Conservation (phyloP, 2,329 filamentous ascomycete species). For the Sarocladium oryzae region DNA sequence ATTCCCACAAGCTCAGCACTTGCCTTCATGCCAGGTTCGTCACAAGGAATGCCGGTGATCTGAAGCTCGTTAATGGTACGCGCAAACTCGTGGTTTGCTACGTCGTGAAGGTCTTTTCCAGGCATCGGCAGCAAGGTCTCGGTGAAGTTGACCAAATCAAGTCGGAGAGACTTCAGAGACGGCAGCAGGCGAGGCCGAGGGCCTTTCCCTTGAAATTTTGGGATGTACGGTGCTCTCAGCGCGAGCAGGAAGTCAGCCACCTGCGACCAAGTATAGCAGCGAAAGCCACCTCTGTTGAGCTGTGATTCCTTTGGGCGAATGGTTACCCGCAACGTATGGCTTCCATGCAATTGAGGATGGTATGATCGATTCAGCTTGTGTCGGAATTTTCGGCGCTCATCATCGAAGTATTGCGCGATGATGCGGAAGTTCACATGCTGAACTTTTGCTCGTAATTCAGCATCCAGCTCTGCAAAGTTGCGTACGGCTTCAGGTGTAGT, state of each 20-base stretch:
- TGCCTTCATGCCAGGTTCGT: constrained; percentile 41
- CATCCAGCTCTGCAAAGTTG: constrained; percentile 40
- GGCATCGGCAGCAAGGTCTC: constrained; percentile 38
- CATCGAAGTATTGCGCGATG: constrained; percentile 50
- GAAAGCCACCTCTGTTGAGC: constrained; percentile 44
- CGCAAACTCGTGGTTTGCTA: constrained; percentile 47
- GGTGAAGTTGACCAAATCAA: constrained; percentile 50
- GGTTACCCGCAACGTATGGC: constrained; percentile 34
- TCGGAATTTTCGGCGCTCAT: constrained; percentile 32
- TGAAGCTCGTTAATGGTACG: constrained; percentile 47
- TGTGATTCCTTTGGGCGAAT: constrained; percentile 37
- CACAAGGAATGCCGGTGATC: constrained; percentile 44
- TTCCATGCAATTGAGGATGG: constrained; percentile 35
- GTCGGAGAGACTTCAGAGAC: constrained; percentile 37
- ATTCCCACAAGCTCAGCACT: constrained; percentile 43
- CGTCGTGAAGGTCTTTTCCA: constrained; percentile 41
- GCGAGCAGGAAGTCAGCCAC: constrained; percentile 46
- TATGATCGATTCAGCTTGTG: constrained; percentile 32
- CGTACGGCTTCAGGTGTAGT: constrained; percentile 44
- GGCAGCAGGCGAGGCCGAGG: constrained; percentile 40
- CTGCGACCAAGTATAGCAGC: constrained; percentile 49
- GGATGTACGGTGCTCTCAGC: constrained; percentile 44
- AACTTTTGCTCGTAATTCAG: constrained; percentile 36
- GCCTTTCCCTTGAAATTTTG: constrained; percentile 27
- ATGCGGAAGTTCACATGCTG: constrained; percentile 43